Conservation (phyloP, 352 stramenopile genomes). For the Pythium biforme region DNA sequence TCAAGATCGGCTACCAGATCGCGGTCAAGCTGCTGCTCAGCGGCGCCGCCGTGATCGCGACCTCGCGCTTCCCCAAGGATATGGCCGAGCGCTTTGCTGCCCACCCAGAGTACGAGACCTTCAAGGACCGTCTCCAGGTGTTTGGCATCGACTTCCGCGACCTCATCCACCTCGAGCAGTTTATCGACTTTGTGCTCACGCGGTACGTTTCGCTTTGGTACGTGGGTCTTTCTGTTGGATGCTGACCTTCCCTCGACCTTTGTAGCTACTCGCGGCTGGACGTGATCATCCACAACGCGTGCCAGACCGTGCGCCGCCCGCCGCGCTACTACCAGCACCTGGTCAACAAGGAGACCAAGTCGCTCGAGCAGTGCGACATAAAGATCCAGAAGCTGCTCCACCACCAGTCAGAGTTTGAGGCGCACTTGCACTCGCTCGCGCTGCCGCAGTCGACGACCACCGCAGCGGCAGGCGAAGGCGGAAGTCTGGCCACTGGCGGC, state of each 20-base stretch:
- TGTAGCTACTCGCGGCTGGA: constrained; percentile 88
- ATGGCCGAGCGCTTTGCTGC: constrained; percentile 88
- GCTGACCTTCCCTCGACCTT: not conserved
- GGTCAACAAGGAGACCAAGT: constrained; percentile 80
- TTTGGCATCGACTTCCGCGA: constrained; percentile 97
- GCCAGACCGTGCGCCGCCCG: constrained; percentile 95
- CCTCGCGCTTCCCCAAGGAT: constrained; percentile 94
- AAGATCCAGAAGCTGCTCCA: constrained; percentile 71
- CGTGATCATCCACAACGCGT: constrained; percentile 98
- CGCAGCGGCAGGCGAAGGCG: constrained; percentile 4
- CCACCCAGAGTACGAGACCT: constrained; percentile 92
- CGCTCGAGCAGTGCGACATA: constrained; percentile 47
- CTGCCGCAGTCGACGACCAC: constrained; percentile 34
- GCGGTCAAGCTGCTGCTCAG: constrained; percentile 93
- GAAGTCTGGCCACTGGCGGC: constrained; percentile 4
- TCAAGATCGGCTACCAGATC: constrained; percentile 97
- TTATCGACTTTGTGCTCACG: constrained; percentile 85
- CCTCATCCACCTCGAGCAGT: constrained; percentile 94
- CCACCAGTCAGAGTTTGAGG: constrained; percentile 78
- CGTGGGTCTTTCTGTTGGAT: not conserved
- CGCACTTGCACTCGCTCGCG: constrained; percentile 58
- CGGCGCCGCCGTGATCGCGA: constrained; percentile 93
- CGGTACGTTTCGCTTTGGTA: constrained; percentile 24
- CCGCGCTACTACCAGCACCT: constrained; percentile 93
- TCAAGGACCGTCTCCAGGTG: constrained; percentile 92